Conservation (phyloP, 345 rosid genomes). For the Rhodomyrtus tomentosa region DNA sequence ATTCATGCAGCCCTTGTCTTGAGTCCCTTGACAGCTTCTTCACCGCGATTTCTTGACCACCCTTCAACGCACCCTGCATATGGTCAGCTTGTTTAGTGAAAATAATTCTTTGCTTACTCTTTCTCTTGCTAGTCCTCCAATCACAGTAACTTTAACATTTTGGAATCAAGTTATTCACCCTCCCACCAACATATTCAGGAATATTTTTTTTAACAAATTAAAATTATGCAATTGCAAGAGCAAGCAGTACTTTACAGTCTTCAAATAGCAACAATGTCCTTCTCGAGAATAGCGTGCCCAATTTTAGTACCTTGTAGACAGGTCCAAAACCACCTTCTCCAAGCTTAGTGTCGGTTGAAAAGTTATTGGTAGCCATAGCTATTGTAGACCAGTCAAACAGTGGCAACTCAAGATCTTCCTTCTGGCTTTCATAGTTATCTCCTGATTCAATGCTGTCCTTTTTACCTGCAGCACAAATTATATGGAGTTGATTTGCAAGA, state of each 20-base stretch:
- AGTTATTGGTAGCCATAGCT: background rate
- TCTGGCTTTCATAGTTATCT: background rate
- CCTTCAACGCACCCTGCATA: background rate
- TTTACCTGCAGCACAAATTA: background rate
- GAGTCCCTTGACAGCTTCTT: conserved; percentile 5
- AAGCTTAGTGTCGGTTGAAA: background rate
- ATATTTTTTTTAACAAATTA: background rate
- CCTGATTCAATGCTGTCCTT: background rate
- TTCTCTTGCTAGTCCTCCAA: background rate
- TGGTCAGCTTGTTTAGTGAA: background rate
- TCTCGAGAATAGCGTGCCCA: background rate
- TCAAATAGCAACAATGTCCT: background rate
- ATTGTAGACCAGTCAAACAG: background rate
- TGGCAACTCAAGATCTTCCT: conserved; percentile 1
- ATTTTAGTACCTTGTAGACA: conserved; percentile 3
- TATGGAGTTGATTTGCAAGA: background rate
- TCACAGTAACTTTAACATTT: background rate
- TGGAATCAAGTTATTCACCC: background rate
- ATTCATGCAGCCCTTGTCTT: conserved; percentile 3
- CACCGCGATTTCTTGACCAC: conserved; percentile 13
- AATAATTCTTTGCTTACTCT: background rate
- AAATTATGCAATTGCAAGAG: background rate
- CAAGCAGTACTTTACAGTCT: background rate
- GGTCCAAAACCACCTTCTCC: conserved; percentile 8
- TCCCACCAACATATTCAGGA: background rate